phyloP scores from a whole-genome alignment of 495 filamentous ascomycete genomes.

The Penicillium arizonense region DNA sequence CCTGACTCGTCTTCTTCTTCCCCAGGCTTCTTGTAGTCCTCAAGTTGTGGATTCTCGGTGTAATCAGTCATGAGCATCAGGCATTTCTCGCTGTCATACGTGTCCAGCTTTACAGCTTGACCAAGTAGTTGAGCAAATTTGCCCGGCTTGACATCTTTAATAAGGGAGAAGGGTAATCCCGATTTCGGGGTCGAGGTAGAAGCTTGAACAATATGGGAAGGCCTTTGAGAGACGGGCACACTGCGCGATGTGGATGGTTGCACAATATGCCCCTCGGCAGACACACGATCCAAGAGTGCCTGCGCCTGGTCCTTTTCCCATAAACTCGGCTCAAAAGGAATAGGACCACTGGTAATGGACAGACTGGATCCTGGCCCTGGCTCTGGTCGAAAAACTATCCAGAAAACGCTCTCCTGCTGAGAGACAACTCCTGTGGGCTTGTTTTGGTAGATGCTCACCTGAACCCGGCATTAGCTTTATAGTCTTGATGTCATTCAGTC shows the following conservation, averaged over 20 bases:
- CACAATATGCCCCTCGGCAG: constrained; percentile 1
- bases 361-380: constrained; percentile 19
- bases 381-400: constrained; percentile 38
- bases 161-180: constrained; percentile 54
- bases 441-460: constrained; percentile 27
- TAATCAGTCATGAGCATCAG: constrained; percentile 86
- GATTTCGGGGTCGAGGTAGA: constrained; percentile 6
- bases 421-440: constrained; percentile 28
- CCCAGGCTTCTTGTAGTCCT: constrained; percentile 44
- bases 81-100: constrained; percentile 41
- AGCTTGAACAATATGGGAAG: constrained; percentile 11
- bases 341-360: constrained; percentile 31
- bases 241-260: constrained; percentile 7
- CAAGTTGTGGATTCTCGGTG: constrained; percentile 64
- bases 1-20: constrained; percentile 36
- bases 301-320: constrained; percentile 29
- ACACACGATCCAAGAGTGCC: constrained; percentile 26
- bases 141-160: constrained; percentile 59
- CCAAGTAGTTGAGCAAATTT: constrained; percentile 70
- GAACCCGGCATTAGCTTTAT: constrained; percentile 3
- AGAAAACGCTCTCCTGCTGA: constrained; percentile 28
- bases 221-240: background rate
- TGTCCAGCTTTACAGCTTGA: constrained; percentile 69
- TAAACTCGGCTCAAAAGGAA: constrained; percentile 23
- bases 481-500: background rate